A percentile compares a stretch with the other conserved stretches of the same genome.
These are phyloP conservation scores for Melastoma candidum DNA, from an alignment of 441 rosid species.

Conservation along the genomic window DNA sequence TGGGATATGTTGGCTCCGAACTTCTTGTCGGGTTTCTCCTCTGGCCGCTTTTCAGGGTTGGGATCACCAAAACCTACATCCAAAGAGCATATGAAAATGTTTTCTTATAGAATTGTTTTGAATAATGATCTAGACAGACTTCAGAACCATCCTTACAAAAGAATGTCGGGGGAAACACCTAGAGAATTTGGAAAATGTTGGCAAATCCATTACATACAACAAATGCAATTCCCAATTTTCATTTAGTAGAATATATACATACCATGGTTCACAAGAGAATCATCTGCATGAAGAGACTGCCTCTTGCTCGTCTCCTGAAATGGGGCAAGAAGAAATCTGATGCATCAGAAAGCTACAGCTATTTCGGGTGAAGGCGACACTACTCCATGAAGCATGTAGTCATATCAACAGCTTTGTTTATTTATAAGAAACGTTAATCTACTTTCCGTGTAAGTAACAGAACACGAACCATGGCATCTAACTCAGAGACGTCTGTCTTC, in stretches of 20 bases:
- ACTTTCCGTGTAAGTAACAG: neutral
- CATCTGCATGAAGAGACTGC: constrained; percentile 33
- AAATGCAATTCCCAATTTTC: neutral
- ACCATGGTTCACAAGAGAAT: constrained; percentile 25
- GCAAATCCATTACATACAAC: no score
- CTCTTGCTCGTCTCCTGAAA: constrained; percentile 47
- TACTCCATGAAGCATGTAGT: neutral
- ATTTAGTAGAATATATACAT: constrained; percentile 4
- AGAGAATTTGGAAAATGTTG: no score
- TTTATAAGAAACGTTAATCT: constrained; percentile 20
- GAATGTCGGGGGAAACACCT: no score
- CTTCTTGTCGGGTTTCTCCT: constrained; percentile 31
- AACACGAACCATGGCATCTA: neutral
- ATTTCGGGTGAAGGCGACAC: no score
- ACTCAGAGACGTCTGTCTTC: neutral
- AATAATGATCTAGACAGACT: neutral
- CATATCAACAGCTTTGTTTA: constrained; percentile 16
- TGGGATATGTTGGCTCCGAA: constrained; percentile 80
- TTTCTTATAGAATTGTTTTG: neutral
- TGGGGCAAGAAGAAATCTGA: constrained; percentile 11
- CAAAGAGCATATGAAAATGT: neutral
- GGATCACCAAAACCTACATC: constrained; percentile 16
- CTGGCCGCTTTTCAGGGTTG: constrained; percentile 16
- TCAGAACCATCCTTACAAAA: neutral
- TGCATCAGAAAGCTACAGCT: neutral